Evolutionary conservation across 257 asterid species (phyloP).

Genomic region (Solanum appendiculatum): DNA sequence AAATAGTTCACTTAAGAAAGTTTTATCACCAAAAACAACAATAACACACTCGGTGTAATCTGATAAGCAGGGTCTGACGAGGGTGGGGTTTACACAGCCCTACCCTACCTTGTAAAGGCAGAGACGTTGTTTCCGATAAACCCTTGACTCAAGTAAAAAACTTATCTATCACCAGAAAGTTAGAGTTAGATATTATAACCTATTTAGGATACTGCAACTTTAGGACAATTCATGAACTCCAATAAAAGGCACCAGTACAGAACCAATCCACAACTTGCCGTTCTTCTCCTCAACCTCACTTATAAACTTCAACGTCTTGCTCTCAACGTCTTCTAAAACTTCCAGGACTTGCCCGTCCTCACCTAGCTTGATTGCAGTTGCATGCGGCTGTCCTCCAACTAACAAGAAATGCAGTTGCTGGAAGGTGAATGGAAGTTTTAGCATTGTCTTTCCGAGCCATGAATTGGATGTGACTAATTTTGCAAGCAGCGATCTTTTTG

Average conservation of each 20-base stretch:
- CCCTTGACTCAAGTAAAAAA: background rate
- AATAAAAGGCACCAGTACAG: slow-evolving; percentile 51
- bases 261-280: slow-evolving; percentile 62
- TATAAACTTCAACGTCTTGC: slow-evolving; percentile 43
- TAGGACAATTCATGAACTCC: slow-evolving; percentile 29
- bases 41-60: background rate
- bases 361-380: slow-evolving; percentile 47
- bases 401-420: slow-evolving; percentile 46
- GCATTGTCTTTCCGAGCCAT: slow-evolving; percentile 27
- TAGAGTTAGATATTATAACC: background rate
- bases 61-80: background rate
- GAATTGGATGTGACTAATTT: slow-evolving; percentile 21
- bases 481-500: slow-evolving; percentile 24
- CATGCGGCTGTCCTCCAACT: slow-evolving; percentile 57
- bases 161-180: background rate
- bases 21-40: background rate
- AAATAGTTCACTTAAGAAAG: background rate
- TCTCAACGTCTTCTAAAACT: slow-evolving; percentile 52
- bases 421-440: slow-evolving; percentile 44
- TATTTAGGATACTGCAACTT: background rate
- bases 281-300: slow-evolving; percentile 69
- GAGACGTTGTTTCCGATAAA: background rate
- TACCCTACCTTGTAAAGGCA: background rate
- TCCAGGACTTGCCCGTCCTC: slow-evolving; percentile 39
- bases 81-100: background rate